Evolutionary conservation across 129 eudicot species (phyloP).

Genomic region (Calendula officinalis): DNA sequence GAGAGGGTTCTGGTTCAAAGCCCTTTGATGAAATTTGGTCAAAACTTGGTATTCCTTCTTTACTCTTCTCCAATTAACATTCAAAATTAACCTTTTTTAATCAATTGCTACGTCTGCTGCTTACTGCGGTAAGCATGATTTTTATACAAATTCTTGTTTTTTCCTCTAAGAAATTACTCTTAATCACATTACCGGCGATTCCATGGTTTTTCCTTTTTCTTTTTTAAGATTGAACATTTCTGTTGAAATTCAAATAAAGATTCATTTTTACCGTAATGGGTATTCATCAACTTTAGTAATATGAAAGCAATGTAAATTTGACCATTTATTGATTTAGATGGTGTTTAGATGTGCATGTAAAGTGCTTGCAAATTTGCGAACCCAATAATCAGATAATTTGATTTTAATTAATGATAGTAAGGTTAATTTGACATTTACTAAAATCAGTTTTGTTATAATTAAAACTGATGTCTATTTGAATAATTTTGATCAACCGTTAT

Average conservation of each 20-base stretch:
- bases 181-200: no score
- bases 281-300: neutral
- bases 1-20: neutral
- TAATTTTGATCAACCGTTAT: slow-evolving; percentile 14
- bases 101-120: no score
- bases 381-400: no score
- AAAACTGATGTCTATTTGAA: no score
- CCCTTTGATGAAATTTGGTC: neutral
- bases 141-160: neutral
- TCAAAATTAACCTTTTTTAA: no score
- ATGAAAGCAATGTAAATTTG: neutral
- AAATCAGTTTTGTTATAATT: no score
- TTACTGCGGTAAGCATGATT: no score
- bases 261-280: neutral
- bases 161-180: neutral
- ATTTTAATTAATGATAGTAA: no score
- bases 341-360: no score
- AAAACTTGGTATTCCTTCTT: neutral
- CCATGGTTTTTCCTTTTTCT: no score
- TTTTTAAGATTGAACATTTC: neutral
- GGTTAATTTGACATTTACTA: no score
- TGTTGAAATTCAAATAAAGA: neutral
- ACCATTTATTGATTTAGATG: neutral
- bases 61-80: neutral
- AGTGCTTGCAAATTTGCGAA: no score